Evolutionary conservation across 371 early-diverging fungal species (phyloP).

Genomic region (Mucor saturninus): DNA sequence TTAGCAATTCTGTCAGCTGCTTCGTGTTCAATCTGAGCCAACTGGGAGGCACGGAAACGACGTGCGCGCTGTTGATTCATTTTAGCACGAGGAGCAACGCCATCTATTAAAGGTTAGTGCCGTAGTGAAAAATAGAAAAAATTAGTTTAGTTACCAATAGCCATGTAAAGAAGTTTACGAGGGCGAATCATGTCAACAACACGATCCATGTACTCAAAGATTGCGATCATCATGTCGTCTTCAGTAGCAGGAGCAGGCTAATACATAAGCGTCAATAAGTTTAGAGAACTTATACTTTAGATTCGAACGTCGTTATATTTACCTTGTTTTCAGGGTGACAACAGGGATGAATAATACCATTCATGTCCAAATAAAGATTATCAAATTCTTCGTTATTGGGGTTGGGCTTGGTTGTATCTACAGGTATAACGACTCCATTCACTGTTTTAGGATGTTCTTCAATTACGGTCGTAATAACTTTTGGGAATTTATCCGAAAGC

Average conservation of each 20-base stretch:
- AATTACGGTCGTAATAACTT: slow-evolving; percentile 77
- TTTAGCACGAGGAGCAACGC: slow-evolving; percentile 99
- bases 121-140: neutral
- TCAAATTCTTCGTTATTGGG: slow-evolving; percentile 95
- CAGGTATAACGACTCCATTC: slow-evolving; percentile 78
- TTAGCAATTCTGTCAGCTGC: slow-evolving; percentile 70
- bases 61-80: slow-evolving; percentile 99
- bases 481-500: slow-evolving; percentile 95
- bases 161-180: slow-evolving; percentile 95
- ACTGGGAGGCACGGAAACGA: slow-evolving; percentile 94
- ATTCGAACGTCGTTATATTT: slow-evolving; percentile 1
- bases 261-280: neutral
- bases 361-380: slow-evolving; percentile 99
- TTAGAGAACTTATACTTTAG: too few relatives aligned
- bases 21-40: slow-evolving; percentile 77
- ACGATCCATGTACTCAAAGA: slow-evolving; percentile 95
- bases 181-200: slow-evolving; percentile 93
- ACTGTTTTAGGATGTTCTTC: slow-evolving; percentile 76
- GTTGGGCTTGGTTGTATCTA: slow-evolving; percentile 90
- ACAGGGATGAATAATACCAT: slow-evolving; percentile 99
- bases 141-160: slow-evolving; percentile 71
- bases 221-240: slow-evolving; percentile 93
- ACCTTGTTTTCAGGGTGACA: slow-evolving; percentile 94
- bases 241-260: slow-evolving; percentile 91
- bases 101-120: slow-evolving; percentile 68